Percentiles rank a stretch among this genome's conserved stretches.
These are phyloP conservation scores for Psilocybe tampanensis DNA, from an alignment of 768 basidiomycete species.

Conservation along the genomic window DNA sequence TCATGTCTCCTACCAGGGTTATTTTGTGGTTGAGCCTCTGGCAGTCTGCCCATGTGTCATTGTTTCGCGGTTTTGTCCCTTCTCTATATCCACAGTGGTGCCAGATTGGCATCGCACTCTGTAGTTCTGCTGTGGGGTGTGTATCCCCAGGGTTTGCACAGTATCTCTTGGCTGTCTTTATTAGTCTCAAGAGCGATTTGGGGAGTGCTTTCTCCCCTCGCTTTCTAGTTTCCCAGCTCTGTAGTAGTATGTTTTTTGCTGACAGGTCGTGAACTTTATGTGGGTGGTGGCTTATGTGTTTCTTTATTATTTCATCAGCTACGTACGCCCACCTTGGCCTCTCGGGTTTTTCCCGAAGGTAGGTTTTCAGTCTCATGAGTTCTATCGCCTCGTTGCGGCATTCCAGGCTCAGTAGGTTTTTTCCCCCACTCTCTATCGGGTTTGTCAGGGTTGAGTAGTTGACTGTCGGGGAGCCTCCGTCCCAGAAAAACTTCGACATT, in stretches of 20 bases:
- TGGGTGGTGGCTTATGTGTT: neutral
- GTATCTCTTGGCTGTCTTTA: slow-evolving; percentile 23
- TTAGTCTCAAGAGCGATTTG: slow-evolving; percentile 14
- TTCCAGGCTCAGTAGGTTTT: slow-evolving; percentile 24
- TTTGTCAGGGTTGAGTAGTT: slow-evolving; percentile 18
- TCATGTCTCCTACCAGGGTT: slow-evolving; percentile 13
- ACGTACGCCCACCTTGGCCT: slow-evolving; percentile 31
- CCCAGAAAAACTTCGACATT: slow-evolving; percentile 30
- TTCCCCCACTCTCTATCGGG: slow-evolving; percentile 23
- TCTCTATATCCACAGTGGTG: slow-evolving; percentile 24
- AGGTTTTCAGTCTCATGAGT: slow-evolving; percentile 21
- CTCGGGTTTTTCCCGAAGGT: slow-evolving; percentile 18
- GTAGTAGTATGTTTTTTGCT: slow-evolving; percentile 23
- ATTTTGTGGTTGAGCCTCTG: slow-evolving; percentile 16
- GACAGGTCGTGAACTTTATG: neutral
- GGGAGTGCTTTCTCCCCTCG: slow-evolving; percentile 6
- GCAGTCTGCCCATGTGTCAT: slow-evolving; percentile 13
- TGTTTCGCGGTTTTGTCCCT: neutral
- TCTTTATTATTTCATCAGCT: slow-evolving; percentile 24
- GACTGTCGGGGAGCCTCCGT: slow-evolving; percentile 12
- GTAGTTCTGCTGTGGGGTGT: slow-evolving; percentile 7
- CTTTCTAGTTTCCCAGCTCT: slow-evolving; percentile 23
- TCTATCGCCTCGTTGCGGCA: slow-evolving; percentile 29
- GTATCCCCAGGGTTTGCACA: slow-evolving; percentile 15
- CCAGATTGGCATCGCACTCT: slow-evolving; percentile 30